Evolutionary conservation across 306 rosid genomes (phyloP).

Genomic region (Oemleria cerasiformis): DNA sequence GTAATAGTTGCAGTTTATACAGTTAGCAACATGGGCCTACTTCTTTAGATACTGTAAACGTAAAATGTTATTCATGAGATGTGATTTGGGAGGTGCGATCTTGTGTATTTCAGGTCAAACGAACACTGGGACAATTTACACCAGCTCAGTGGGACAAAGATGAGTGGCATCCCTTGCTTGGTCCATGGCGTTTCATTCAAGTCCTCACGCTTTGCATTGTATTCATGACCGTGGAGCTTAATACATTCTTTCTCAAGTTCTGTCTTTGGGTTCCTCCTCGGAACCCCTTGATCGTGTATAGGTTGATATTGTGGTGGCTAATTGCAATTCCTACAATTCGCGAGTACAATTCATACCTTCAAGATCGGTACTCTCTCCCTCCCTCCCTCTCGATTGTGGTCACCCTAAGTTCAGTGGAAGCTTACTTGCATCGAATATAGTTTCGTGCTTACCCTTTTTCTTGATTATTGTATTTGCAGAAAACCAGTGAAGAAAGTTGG

Average conservation of each 20-base stretch:
- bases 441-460: not conserved
- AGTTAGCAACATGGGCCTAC: not conserved
- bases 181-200: constrained; percentile 98
- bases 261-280: constrained; percentile 95
- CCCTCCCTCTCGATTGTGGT: constrained; percentile 10
- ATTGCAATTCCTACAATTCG: constrained; percentile 98
- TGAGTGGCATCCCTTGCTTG: constrained; percentile 97
- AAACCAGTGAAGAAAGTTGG: constrained; percentile 94
- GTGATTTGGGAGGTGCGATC: constrained; percentile 7
- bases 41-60: not conserved
- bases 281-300: constrained; percentile 82
- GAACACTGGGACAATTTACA: constrained; percentile 87
- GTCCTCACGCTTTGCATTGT: constrained; percentile 79
- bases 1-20: not conserved
- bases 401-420: not conserved
- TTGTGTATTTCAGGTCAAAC: constrained; percentile 61
- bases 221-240: constrained; percentile 94
- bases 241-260: constrained; percentile 94
- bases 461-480: constrained; percentile 37
- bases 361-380: constrained; percentile 70
- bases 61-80: not conserved
- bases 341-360: constrained; percentile 93
- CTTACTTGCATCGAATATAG: not conserved
- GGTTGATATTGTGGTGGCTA: constrained; percentile 96
- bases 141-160: constrained; percentile 99